Conservation (phyloP, 139 green algal species). For the Penium margaritaceum region DNA sequence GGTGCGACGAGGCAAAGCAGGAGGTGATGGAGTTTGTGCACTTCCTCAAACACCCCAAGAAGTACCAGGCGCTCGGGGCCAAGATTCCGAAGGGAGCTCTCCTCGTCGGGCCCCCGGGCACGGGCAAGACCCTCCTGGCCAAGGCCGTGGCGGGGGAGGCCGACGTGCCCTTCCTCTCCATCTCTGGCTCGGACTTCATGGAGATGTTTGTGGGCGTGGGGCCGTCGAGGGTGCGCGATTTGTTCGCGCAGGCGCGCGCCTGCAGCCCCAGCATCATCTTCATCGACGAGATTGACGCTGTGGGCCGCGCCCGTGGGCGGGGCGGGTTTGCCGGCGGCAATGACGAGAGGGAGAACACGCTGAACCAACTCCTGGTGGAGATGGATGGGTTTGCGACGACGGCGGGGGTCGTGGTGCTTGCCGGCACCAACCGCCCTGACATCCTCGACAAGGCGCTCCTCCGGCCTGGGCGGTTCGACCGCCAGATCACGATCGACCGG, state of each 20-base stretch:
- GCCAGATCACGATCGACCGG: slow-evolving; percentile 86
- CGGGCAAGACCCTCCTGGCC: slow-evolving; percentile 68
- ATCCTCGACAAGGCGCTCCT: slow-evolving; percentile 81
- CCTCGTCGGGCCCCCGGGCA: slow-evolving; percentile 81
- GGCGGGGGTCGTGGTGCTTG: slow-evolving; percentile 89
- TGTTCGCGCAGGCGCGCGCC: slow-evolving; percentile 87
- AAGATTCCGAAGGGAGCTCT: slow-evolving; percentile 90
- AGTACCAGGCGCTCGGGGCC: slow-evolving; percentile 68
- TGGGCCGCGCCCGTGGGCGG: slow-evolving; percentile 70
- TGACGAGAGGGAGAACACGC: slow-evolving; percentile 90
- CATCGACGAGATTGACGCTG: slow-evolving; percentile 95
- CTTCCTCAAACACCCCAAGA: slow-evolving; percentile 82
- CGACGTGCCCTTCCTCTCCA: slow-evolving; percentile 46
- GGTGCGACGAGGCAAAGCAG: slow-evolving; percentile 70
- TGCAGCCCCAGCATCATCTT: slow-evolving; percentile 90
- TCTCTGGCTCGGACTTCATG: slow-evolving; percentile 90
- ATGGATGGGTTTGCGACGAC: slow-evolving; percentile 96
- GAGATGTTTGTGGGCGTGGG: slow-evolving; percentile 96
- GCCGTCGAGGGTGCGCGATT: slow-evolving; percentile 81
- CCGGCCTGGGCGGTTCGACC: slow-evolving; percentile 87
- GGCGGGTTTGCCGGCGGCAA: slow-evolving; percentile 87
- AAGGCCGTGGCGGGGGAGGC: slow-evolving; percentile 77
- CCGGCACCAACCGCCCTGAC: slow-evolving; percentile 76
- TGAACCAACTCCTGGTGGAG: slow-evolving; percentile 82
- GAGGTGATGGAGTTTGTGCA: slow-evolving; percentile 71